phyloP scores from a whole-genome alignment of 352 stramenopile genomes.

The Phytophthora pisi region DNA sequence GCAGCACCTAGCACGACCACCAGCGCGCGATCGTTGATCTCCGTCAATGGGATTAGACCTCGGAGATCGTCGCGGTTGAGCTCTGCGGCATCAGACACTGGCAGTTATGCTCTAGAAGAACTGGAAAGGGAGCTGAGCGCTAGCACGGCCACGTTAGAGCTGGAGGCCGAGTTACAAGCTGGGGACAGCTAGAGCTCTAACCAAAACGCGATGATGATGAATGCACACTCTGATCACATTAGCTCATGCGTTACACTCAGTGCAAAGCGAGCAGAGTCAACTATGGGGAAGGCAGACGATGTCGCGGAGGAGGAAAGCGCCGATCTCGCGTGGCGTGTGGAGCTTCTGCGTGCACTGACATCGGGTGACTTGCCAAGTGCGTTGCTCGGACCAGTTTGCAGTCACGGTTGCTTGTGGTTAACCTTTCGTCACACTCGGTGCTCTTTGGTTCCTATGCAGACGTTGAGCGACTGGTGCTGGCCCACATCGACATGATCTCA shows the following conservation, averaged over 20 bases:
- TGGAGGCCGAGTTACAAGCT: slow-evolving; percentile 41
- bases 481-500: slow-evolving; percentile 59
- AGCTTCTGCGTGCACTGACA: slow-evolving; percentile 42
- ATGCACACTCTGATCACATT: neutral
- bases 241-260: slow-evolving; percentile 17
- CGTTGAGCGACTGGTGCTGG: slow-evolving; percentile 37
- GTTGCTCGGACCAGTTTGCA: neutral
- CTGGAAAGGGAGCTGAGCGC: slow-evolving; percentile 24
- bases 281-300: slow-evolving; percentile 23
- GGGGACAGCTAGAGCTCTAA: slow-evolving; percentile 6
- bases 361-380: slow-evolving; percentile 37
- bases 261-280: neutral
- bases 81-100: slow-evolving; percentile 43
- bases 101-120: slow-evolving; percentile 62
- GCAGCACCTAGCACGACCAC: no score
- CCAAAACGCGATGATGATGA: neutral
- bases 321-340: slow-evolving; percentile 33
- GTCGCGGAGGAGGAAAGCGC: slow-evolving; percentile 20
- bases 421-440: neutral
- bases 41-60: slow-evolving; percentile 1
- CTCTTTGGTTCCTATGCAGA: slow-evolving; percentile 23
- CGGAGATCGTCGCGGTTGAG: slow-evolving; percentile 30
- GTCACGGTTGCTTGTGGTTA: neutral
- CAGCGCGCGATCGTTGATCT: neutral
- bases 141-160: slow-evolving; percentile 9